phyloP scores from a whole-genome alignment of 2,329 filamentous ascomycete species.

The Aspergillus fructus region DNA sequence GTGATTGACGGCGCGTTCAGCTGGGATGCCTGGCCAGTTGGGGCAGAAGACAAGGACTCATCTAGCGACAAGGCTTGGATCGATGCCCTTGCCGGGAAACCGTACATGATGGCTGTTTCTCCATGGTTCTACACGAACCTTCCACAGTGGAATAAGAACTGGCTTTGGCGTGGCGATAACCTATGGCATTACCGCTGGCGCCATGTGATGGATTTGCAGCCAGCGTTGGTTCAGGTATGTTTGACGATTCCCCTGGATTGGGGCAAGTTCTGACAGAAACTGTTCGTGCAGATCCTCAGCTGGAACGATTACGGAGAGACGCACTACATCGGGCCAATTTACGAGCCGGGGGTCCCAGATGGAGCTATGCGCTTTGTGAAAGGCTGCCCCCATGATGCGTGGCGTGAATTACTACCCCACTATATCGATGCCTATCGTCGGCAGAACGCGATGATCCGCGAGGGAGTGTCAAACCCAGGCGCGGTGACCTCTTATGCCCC shows the following conservation, averaged over 20 bases:
- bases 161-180: slow-evolving; percentile 62
- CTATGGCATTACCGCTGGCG: slow-evolving; percentile 63
- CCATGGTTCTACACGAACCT: slow-evolving; percentile 61
- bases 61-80: slow-evolving; percentile 43
- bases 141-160: slow-evolving; percentile 58
- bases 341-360: slow-evolving; percentile 48
- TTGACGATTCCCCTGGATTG: background rate
- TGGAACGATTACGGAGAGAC: slow-evolving; percentile 64
- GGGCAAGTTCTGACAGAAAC: background rate
- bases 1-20: slow-evolving; percentile 42
- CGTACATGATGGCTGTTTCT: slow-evolving; percentile 57
- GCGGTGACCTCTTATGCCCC: slow-evolving; percentile 38
- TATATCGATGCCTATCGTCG: slow-evolving; percentile 36
- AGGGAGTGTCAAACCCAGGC: background rate
- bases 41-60: slow-evolving; percentile 38
- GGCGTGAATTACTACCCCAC: slow-evolving; percentile 32
- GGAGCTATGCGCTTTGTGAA: slow-evolving; percentile 40
- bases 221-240: slow-evolving; percentile 48
- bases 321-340: slow-evolving; percentile 56
- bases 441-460: slow-evolving; percentile 3
- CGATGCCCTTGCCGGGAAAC: slow-evolving; percentile 35
- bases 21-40: slow-evolving; percentile 47
- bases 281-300: slow-evolving; percentile 49
- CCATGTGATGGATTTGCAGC: slow-evolving; percentile 51
- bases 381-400: slow-evolving; percentile 27